Base-by-base conservation (phyloP, 2,329 filamentous ascomycete genomes). In the Ophiostoma triangulosporum region DNA sequence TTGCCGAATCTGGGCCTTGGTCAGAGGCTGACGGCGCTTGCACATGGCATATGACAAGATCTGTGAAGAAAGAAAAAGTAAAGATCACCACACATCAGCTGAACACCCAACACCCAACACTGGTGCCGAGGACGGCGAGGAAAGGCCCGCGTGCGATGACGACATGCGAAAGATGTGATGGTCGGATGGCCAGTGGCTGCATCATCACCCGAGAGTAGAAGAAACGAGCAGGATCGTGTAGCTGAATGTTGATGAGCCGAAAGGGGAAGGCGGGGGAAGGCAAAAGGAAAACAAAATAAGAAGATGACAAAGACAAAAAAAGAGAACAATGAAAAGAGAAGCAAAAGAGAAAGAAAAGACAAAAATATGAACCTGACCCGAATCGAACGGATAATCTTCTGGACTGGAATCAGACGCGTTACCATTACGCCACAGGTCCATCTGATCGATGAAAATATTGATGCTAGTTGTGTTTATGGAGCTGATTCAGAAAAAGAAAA, bases 321-420 rank as follows among this genome's bases (percentile, higher is more conserved):
- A 45, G 22, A 27, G 6, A 15, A 45, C 14, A 45, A 7, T 31
- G 29, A 31, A 6, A n/a, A n/a, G n/a, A n/a, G n/a, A n/a, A n/a
- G n/a, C n/a, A n/a, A 12, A 12, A 38, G 3, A 22, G n/a, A 9
- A n/a, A 38, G 17, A 12, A 43, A 45, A 26, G 11, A 4, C 22
- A 27, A 46, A 46, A 40, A 45, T 17, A 31, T 46, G 43, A 46
- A 46, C 43, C 43, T 17, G 43, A 46, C 43, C 43, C 43, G 43
- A 46, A 46, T 46, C 24, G 43, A 46, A 46, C 43, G 43, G 43
- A 46, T 46, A 46, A 46, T 46, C 43, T 46, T 46, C 43, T 46
- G 43, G 43, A 46, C 43, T 46, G 43, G 43, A 46, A 46, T 46
- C 43, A 46, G 43, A 46, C 43, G 43, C 43, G 43, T 46, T 46